These are phyloP conservation scores for Nicotiana undulata DNA, from an alignment of 257 asterid species.

Conservation along the genomic window DNA sequence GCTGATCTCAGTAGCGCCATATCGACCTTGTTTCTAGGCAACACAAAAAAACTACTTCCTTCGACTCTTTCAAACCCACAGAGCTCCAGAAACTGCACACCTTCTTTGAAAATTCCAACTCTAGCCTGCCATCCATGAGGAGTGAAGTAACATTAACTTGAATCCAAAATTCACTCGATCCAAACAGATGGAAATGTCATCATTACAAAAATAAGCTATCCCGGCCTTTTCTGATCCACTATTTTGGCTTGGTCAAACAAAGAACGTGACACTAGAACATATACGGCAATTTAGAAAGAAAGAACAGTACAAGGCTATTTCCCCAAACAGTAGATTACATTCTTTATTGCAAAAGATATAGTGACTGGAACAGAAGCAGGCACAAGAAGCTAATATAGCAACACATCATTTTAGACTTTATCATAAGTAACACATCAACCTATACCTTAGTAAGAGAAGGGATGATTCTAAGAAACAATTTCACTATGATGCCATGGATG, in stretches of 20 bases:
- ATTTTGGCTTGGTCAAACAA: background rate
- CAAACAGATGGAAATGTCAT: background rate
- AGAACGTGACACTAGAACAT: background rate
- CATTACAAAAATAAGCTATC: background rate
- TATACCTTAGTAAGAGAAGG: background rate
- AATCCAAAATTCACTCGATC: background rate
- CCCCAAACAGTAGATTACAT: background rate
- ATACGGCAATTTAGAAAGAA: background rate
- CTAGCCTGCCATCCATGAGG: constrained; percentile 38
- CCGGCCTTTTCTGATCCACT: background rate
- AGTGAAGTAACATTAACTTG: background rate
- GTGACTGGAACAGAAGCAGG: background rate
- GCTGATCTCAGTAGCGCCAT: constrained; percentile 31
- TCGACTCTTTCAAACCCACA: constrained; percentile 62
- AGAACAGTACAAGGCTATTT: background rate
- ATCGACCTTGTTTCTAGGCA: constrained; percentile 44
- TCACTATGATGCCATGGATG: background rate
- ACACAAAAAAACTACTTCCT: constrained; percentile 34
- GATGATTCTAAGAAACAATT: background rate
- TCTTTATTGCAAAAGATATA: background rate
- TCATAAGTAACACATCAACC: background rate
- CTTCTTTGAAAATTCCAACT: constrained; percentile 54
- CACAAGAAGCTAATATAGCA: background rate
- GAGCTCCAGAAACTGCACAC: constrained; percentile 54
- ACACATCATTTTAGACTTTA: background rate